These are phyloP conservation scores for Diplodia intermedia DNA, from an alignment of 2,329 filamentous ascomycete genomes.

Conservation along the genomic window DNA sequence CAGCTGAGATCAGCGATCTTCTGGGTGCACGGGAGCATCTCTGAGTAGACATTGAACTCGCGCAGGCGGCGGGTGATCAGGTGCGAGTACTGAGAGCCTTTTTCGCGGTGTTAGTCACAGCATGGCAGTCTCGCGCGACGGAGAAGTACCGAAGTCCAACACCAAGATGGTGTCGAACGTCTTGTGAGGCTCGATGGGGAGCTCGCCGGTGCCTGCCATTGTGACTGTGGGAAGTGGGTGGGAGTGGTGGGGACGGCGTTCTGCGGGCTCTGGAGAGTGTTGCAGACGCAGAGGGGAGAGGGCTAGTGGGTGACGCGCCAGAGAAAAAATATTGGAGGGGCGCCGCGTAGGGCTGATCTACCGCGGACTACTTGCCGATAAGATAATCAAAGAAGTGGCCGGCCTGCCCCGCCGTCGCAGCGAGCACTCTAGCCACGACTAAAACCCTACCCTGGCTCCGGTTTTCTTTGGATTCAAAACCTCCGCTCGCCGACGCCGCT, in stretches of 20 bases:
- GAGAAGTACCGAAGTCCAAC: slow-evolving; percentile 65
- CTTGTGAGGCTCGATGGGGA: slow-evolving; percentile 56
- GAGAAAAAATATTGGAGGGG: slow-evolving; percentile 25
- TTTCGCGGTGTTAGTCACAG: slow-evolving; percentile 29
- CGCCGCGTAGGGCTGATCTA: slow-evolving; percentile 26
- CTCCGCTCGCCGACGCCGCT: not conserved
- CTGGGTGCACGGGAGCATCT: slow-evolving; percentile 87
- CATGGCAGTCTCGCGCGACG: slow-evolving; percentile 4
- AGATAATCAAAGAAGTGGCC: slow-evolving; percentile 10
- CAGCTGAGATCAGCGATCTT: slow-evolving; percentile 78
- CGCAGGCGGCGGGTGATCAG: slow-evolving; percentile 77
- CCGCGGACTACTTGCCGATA: slow-evolving; percentile 18
- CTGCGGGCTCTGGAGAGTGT: slow-evolving; percentile 29
- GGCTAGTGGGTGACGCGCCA: slow-evolving; percentile 22
- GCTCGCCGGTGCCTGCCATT: slow-evolving; percentile 50
- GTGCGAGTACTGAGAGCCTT: slow-evolving; percentile 71
- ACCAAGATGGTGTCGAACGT: slow-evolving; percentile 72
- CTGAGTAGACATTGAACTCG: slow-evolving; percentile 80
- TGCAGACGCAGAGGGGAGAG: slow-evolving; percentile 32
- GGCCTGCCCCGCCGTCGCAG: not conserved
- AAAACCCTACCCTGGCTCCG: not conserved
- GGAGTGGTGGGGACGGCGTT: slow-evolving; percentile 23
- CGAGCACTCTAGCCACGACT: not conserved
- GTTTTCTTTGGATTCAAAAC: slow-evolving; percentile 25
- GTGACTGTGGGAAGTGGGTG: slow-evolving; percentile 29